phyloP scores from a whole-genome alignment of 768 basidiomycete species.

The Rubroboletus pulcherrimus region DNA sequence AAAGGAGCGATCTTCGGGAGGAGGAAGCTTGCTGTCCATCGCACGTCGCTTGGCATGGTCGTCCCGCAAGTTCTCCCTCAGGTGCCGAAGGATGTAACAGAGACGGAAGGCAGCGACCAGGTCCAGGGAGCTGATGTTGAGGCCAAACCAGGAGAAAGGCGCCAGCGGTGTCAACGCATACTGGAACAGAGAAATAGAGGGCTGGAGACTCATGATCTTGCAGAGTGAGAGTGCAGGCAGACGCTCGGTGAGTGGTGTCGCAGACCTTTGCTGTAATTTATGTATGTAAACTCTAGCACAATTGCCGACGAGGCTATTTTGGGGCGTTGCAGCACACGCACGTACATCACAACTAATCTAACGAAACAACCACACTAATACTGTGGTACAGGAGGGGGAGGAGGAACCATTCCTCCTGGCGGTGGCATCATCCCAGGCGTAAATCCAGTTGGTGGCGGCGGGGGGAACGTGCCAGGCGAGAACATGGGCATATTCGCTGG shows the following conservation, averaged over 20 bases:
- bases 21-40: constrained; percentile 31
- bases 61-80: constrained; percentile 48
- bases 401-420: constrained; percentile 37
- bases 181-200: constrained; percentile 49
- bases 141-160: constrained; percentile 66
- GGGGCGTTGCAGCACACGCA: background rate
- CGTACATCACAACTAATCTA: constrained; percentile 1
- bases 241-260: background rate
- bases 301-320: constrained; percentile 2
- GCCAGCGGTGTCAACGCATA: constrained; percentile 55
- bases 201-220: constrained; percentile 32
- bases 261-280: too few species aligned
- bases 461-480: constrained; percentile 46
- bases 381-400: constrained; percentile 42
- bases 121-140: constrained; percentile 59
- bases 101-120: constrained; percentile 64
- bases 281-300: too few species aligned
- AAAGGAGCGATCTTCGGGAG: constrained; percentile 52
- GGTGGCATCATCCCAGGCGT: constrained; percentile 42
- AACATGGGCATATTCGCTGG: constrained; percentile 43
- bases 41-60: constrained; percentile 40
- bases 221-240: background rate
- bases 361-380: constrained; percentile 23
- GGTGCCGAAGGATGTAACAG: constrained; percentile 64
- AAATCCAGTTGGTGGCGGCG: constrained; percentile 68